Conservation (phyloP, 345 rosid species). For the Barbarea vulgaris region DNA sequence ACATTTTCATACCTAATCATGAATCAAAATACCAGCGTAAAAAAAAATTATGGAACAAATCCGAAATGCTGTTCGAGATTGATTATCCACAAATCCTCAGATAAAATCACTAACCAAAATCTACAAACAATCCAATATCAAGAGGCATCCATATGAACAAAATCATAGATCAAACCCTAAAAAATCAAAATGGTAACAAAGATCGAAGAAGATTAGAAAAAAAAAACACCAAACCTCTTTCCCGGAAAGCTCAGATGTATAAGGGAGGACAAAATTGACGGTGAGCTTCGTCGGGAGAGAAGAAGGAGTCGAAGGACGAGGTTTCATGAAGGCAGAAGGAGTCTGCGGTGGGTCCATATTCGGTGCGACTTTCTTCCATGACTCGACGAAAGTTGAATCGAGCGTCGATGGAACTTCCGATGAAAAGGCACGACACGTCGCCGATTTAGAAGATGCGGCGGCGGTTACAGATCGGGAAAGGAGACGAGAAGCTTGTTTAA, state of each 20-base stretch:
- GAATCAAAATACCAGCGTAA: neutral
- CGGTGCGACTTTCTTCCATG: conserved; percentile 77
- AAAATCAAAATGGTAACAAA: neutral
- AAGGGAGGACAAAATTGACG: conserved; percentile 86
- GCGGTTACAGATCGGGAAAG: conserved; percentile 48
- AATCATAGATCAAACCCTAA: conserved; percentile 22
- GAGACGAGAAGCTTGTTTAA: conserved; percentile 55
- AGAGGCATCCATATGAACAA: neutral
- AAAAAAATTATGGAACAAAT: neutral
- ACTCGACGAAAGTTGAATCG: conserved; percentile 56
- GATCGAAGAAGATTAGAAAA: conserved; percentile 2
- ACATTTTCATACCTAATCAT: conserved; percentile 7
- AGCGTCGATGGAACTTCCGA: conserved; percentile 54
- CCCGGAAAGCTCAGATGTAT: conserved; percentile 52
- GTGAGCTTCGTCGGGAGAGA: conserved; percentile 80
- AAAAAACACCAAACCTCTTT: conserved; percentile 56
- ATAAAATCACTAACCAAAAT: conserved; percentile 6
- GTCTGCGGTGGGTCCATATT: conserved; percentile 80
- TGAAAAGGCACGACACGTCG: conserved; percentile 51
- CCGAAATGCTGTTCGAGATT: conserved; percentile 1
- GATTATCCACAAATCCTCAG: conserved; percentile 22
- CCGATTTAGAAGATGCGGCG: conserved; percentile 36
- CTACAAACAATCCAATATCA: conserved; percentile 25
- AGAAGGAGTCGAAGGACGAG: conserved; percentile 65
- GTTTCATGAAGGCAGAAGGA: conserved; percentile 66